Base-by-base conservation (phyloP, 2,329 filamentous ascomycete genomes). In the Fusarium pininemorale region DNA sequence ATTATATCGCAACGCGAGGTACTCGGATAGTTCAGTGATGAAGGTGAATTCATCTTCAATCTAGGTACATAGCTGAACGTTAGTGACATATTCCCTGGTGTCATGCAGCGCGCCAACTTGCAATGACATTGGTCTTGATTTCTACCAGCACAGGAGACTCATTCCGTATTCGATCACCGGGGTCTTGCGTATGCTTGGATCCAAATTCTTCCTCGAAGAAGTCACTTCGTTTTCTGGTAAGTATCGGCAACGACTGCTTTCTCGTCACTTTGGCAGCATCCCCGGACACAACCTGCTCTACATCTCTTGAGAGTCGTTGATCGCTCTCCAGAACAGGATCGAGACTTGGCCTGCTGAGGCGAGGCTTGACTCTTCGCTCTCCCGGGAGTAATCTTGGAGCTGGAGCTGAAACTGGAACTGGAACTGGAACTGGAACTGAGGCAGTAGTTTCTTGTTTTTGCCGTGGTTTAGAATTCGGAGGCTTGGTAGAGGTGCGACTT, bases 31-130 rank as follows among this genome's bases (percentile, higher is more conserved):
- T 77, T 93, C 90, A 16, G 90, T 93, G 56, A 95, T 90, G 73
- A 96, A 90, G 14, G 89, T 90, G 78, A 91, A 92, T 77, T 95
- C 92, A 79, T 96, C 92, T 74, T 91, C 89, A 77, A 95, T 89
- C 90, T 95, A 20, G 48, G 30, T 24, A 54, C 28, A n/a, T 7
- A 20, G 26, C 22, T 41, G 20, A 13, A 22, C 47, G 51, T 74
- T n/a, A 72, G 69, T 42, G 13, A 38, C 18, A 9, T 18, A 26
- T 38, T n/a, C 44, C 41, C 12, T 28, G 5, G 16, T 18, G 7
- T 20, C 32, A 41, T 18, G 20, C 38, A n/a, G 26, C 39, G 30
- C 35, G 44, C 26, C 22, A 9, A 50, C 78, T 69, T 75, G 78
- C 80, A 62, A 77, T 78, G n/a, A 81, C 78, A 39, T 81, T 81